These are phyloP conservation scores for Monosporozyma aerobia DNA, from an alignment of 805 yeast species.

Conservation along the genomic window DNA sequence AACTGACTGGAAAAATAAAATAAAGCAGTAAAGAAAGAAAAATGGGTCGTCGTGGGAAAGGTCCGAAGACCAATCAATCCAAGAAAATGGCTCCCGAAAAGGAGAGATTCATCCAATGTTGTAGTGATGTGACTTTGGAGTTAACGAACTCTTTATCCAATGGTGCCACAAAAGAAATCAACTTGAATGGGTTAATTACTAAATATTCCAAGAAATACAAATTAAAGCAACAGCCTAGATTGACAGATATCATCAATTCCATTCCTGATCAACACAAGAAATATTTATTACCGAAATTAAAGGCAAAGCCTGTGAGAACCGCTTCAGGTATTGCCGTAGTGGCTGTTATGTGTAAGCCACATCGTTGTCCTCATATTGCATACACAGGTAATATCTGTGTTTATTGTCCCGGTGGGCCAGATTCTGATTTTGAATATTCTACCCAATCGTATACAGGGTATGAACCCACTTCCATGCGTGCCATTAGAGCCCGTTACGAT, in stretches of 20 bases:
- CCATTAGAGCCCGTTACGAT: constrained; percentile 96
- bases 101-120: constrained; percentile 85
- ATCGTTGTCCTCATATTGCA: constrained; percentile 97
- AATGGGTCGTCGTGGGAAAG: constrained; percentile 32
- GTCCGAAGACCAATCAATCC: constrained; percentile 34
- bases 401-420: constrained; percentile 99
- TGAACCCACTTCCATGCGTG: constrained; percentile 98
- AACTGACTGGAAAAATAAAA: not conserved
- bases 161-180: constrained; percentile 42
- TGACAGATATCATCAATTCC: constrained; percentile 89
- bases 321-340: constrained; percentile 99
- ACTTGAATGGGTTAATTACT: constrained; percentile 81
- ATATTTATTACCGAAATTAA: constrained; percentile 80
- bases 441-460: constrained; percentile 98
- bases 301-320: constrained; percentile 98
- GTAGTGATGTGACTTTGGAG: constrained; percentile 85
- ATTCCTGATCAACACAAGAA: constrained; percentile 95
- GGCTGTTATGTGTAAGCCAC: constrained; percentile 99
- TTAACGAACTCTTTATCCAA: constrained; percentile 67
- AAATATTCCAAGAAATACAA: constrained; percentile 83
- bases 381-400: constrained; percentile 98
- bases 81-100: constrained; percentile 80
- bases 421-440: constrained; percentile 93
- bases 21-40: not conserved
- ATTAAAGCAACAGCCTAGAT: constrained; percentile 82